A percentile compares a stretch with the other conserved stretches of the same genome.
These are phyloP conservation scores for Dioscorea dumetorum DNA, from an alignment of 106 monocot genomes.

Conservation along the genomic window DNA sequence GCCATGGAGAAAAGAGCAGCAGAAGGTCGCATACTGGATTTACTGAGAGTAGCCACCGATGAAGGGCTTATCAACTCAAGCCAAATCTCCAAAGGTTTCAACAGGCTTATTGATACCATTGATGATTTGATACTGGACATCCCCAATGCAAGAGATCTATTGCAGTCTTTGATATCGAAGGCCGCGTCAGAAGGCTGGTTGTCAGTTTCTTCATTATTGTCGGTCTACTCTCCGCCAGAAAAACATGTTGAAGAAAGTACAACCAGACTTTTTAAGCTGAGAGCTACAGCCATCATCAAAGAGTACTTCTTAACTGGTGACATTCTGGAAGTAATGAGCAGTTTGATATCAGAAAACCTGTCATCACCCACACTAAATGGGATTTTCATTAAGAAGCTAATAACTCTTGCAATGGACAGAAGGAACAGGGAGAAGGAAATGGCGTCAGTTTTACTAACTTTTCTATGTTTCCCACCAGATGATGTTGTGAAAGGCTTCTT, in stretches of 20 bases:
- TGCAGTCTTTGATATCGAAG: constrained; percentile 46
- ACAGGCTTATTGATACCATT: constrained; percentile 49
- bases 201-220: constrained; percentile 46
- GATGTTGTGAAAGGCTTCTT: constrained; percentile 46
- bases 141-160: constrained; percentile 39
- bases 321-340: constrained; percentile 40
- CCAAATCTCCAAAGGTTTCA: constrained; percentile 73
- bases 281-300: constrained; percentile 31
- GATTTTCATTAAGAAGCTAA: constrained; percentile 62
- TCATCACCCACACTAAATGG: constrained; percentile 20
- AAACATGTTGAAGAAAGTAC: constrained; percentile 30
- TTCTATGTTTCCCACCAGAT: constrained; percentile 44
- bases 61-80: constrained; percentile 63
- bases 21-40: constrained; percentile 32
- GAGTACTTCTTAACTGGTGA: constrained; percentile 75
- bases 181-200: constrained; percentile 81
- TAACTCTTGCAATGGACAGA: constrained; percentile 66
- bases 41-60: constrained; percentile 41
- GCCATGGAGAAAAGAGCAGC: constrained; percentile 56
- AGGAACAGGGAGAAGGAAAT: constrained; percentile 75
- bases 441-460: constrained; percentile 59
- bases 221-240: constrained; percentile 9
- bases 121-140: constrained; percentile 70
- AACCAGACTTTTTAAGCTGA: constrained; percentile 32
- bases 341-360: constrained; percentile 28